Evolutionary conservation across 1,284 basidiomycete species (phyloP).

Genomic region (Ceratobasidium sp.): DNA sequence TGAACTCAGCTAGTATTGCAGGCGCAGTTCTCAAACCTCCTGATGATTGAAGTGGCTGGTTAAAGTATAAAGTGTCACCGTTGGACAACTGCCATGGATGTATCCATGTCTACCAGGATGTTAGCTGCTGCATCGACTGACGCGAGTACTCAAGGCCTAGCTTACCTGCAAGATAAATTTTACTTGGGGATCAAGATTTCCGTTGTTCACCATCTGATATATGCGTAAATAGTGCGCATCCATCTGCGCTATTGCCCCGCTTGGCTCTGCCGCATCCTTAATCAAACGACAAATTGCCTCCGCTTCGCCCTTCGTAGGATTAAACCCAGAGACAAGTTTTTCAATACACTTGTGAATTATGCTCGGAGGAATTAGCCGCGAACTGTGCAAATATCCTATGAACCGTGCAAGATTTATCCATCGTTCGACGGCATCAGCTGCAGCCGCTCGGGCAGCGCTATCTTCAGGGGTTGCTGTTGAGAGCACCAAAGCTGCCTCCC

Average conservation of each 20-base stretch:
- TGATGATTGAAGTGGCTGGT: neutral
- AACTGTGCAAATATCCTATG: neutral
- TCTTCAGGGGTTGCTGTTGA: neutral
- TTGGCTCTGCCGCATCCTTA: neutral
- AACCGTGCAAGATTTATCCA: neutral
- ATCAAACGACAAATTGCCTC: neutral
- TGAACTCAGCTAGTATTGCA: too few species aligned
- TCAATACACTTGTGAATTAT: neutral
- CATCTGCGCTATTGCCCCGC: neutral
- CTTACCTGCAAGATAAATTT: neutral
- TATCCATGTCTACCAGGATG: neutral
- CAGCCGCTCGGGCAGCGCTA: neutral
- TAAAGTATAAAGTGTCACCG: neutral
- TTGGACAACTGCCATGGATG: neutral
- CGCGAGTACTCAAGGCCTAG: neutral
- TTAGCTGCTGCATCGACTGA: neutral
- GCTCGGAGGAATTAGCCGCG: neutral
- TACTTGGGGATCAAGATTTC: neutral
- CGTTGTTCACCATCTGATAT: neutral
- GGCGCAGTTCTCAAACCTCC: neutral
- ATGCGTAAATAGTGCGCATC: neutral
- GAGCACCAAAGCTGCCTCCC: neutral
- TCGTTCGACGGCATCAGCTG: neutral
- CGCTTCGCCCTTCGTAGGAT: neutral
- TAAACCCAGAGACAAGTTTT: neutral